Conservation (phyloP, 1,284 basidiomycete genomes). For the Irpex sp. region DNA sequence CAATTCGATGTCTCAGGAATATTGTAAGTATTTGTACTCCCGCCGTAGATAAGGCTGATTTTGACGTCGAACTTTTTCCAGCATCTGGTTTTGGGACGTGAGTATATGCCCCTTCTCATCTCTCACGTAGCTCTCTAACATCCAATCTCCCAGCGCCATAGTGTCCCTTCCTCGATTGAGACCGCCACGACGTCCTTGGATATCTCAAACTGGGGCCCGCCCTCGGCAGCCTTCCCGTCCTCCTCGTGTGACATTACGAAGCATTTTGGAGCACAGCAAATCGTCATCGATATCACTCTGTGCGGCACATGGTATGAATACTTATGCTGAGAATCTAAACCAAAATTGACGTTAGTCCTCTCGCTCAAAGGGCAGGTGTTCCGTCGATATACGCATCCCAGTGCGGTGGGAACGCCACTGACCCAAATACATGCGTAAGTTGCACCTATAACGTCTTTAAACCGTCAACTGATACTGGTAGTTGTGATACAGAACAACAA, state of each 20-base stretch:
- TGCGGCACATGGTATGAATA: constrained; percentile 42
- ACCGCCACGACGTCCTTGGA: constrained; percentile 36
- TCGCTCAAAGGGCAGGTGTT: background rate
- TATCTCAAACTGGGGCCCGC: constrained; percentile 51
- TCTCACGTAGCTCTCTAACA: too few relatives aligned
- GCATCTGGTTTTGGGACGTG: constrained; percentile 68
- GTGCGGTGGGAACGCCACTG: background rate
- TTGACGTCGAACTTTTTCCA: constrained; percentile 16
- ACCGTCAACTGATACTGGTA: background rate
- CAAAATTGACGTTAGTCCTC: background rate
- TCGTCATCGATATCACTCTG: constrained; percentile 51
- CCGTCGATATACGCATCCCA: background rate
- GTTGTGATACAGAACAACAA: constrained; percentile 36
- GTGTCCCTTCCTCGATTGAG: constrained; percentile 27
- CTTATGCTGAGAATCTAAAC: background rate
- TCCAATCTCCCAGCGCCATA: constrained; percentile 31
- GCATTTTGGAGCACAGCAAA: constrained; percentile 46
- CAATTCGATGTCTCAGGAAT: constrained; percentile 54
- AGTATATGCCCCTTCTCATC: constrained; percentile 17
- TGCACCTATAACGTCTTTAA: background rate
- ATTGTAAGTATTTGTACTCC: constrained; percentile 11
- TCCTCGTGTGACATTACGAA: constrained; percentile 38
- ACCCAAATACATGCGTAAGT: background rate
- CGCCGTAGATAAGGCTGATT: constrained; percentile 5
- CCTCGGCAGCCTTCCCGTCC: constrained; percentile 48